Percentiles rank a stretch among this genome's conserved stretches.
Conservation (phyloP, 2,329 filamentous ascomycete genomes). For the Penicillium hesseltinei region DNA sequence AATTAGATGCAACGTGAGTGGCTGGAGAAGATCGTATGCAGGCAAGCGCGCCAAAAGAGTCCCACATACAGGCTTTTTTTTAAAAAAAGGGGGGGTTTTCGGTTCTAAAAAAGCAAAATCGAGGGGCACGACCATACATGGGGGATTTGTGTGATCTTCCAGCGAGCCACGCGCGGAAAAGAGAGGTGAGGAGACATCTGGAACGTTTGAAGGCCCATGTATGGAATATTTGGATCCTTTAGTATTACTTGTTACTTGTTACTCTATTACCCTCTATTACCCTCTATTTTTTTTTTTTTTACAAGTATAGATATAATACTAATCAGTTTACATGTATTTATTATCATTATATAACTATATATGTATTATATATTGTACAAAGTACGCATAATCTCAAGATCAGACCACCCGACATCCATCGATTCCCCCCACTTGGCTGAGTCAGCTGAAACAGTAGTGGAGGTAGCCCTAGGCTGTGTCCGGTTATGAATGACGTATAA, state of each 20-base stretch:
- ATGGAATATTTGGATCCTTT: too few relatives aligned
- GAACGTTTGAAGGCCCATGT: too few relatives aligned
- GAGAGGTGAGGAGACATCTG: too few relatives aligned
- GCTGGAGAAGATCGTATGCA: constrained; percentile 9
- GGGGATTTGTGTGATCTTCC: background rate
- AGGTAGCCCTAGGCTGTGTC: background rate
- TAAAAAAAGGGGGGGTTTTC: background rate
- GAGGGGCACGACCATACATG: background rate
- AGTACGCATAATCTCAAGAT: background rate
- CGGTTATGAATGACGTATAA: background rate
- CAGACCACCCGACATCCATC: background rate
- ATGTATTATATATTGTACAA: background rate
- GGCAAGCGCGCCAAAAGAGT: constrained; percentile 5
- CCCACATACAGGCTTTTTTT: background rate
- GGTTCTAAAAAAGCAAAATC: background rate
- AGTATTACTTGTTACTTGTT: too few relatives aligned
- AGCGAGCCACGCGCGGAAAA: constrained; percentile 8
- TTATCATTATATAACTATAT: background rate
- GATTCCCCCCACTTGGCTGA: background rate
- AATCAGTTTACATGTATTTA: background rate
- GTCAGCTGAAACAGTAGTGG: background rate
- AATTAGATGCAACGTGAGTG: constrained; percentile 20
- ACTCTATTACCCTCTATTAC: too few relatives aligned
- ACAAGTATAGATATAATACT: too few relatives aligned
- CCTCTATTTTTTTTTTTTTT: too few relatives aligned